Evolutionary conservation across 2,329 filamentous ascomycete species (phyloP).

Genomic region (Periconia digitata): DNA sequence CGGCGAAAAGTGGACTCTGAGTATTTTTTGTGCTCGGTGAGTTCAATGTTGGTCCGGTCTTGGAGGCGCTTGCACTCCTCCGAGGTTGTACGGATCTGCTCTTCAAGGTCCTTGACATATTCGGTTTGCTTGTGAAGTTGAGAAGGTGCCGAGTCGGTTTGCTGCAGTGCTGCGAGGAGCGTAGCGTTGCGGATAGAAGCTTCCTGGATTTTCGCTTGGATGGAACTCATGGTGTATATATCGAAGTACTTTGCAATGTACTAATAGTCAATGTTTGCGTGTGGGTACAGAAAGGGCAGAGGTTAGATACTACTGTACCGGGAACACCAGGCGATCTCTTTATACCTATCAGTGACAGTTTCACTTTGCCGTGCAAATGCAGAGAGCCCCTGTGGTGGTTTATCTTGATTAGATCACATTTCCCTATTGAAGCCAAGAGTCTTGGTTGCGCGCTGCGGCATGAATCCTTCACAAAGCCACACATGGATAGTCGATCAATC

Average conservation of each 20-base stretch:
- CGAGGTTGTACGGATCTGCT: conserved; percentile 21
- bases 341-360: background rate
- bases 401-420: background rate
- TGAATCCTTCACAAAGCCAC: background rate
- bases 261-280: background rate
- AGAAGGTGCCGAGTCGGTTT: conserved; percentile 31
- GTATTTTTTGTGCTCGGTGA: conserved; percentile 39
- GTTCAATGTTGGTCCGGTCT: conserved; percentile 21
- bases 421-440: too few relatives aligned
- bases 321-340: too few relatives aligned
- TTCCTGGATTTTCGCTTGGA: conserved; percentile 27
- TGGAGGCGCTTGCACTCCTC: conserved; percentile 20
- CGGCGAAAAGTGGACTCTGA: conserved; percentile 34
- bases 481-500: background rate
- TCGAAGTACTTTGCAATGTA: too few relatives aligned
- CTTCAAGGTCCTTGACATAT: conserved; percentile 30
- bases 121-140: conserved; percentile 33
- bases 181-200: conserved; percentile 28
- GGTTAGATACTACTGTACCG: too few relatives aligned
- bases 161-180: conserved; percentile 28
- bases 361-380: background rate
- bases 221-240: conserved; percentile 24
- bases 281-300: background rate
- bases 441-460: too few relatives aligned
- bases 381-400: too few relatives aligned